A percentile compares a stretch with the other conserved stretches of the same genome.
These are phyloP conservation scores for Paramecium sonneborni DNA, from an alignment of 73 alveolate genomes.

Conservation along the genomic window DNA sequence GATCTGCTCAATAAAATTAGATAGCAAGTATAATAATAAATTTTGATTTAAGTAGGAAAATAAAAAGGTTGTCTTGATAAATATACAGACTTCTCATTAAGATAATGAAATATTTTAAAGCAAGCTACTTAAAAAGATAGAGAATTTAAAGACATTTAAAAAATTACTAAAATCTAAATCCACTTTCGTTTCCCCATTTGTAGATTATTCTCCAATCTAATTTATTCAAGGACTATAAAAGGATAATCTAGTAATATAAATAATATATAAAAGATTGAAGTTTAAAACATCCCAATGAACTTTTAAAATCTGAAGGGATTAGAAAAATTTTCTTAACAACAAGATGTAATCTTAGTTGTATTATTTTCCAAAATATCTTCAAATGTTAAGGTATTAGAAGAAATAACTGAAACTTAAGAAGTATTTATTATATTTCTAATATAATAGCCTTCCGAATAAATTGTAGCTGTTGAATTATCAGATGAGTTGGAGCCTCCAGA, in stretches of 20 bases:
- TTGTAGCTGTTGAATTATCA: neutral
- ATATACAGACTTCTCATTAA: neutral
- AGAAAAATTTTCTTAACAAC: neutral
- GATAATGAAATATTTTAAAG: constrained; percentile 2
- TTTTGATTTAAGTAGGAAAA: neutral
- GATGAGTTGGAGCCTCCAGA: neutral
- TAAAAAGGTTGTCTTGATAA: neutral
- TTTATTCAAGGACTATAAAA: neutral
- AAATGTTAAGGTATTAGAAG: constrained; percentile 33
- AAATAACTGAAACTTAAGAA: neutral
- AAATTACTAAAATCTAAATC: neutral
- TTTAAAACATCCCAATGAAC: neutral
- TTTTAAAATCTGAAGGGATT: neutral
- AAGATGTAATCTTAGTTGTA: neutral
- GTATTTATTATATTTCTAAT: neutral
- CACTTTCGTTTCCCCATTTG: constrained; percentile 18
- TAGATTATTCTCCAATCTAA: neutral
- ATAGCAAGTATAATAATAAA: neutral
- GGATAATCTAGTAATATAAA: neutral
- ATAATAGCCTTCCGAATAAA: neutral
- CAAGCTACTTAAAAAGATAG: neutral
- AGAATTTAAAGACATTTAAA: neutral
- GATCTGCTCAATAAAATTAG: neutral
- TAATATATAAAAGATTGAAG: neutral
- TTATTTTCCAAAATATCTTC: constrained; percentile 35